A percentile compares a stretch with the other conserved stretches of the same genome.
phyloP scores from a whole-genome alignment of 805 yeast species.

The Wickerhamomyces chaumierensis region DNA sequence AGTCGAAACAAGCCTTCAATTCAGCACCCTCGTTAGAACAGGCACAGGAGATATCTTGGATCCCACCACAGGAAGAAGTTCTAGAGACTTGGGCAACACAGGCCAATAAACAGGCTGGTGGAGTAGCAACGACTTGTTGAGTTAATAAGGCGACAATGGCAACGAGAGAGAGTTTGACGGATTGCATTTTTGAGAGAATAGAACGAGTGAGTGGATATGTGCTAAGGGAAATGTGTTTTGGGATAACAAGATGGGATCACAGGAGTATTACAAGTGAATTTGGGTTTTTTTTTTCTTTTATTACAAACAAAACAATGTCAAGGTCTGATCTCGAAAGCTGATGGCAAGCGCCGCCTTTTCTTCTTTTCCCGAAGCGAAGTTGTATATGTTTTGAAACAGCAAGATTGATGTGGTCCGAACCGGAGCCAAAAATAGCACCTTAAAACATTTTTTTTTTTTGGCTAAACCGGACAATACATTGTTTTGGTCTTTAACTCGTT shows the following conservation, averaged over 20 bases:
- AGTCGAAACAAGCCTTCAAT: constrained; percentile 51
- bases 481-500: too few relatives aligned
- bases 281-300: too few relatives aligned
- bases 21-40: constrained; percentile 45
- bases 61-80: constrained; percentile 38
- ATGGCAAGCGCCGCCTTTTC: not conserved
- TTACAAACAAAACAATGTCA: too few relatives aligned
- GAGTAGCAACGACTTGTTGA: constrained; percentile 37
- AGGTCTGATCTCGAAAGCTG: too few relatives aligned
- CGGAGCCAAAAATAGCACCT: not conserved
- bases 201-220: not conserved
- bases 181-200: constrained; percentile 5
- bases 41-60: constrained; percentile 59
- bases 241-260: too few relatives aligned
- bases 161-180: constrained; percentile 6
- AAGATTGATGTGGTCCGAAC: not conserved
- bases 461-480: too few relatives aligned
- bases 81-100: constrained; percentile 68
- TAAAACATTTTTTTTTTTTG: too few relatives aligned
- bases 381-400: not conserved
- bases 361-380: not conserved
- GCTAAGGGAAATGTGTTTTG: not conserved
- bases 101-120: constrained; percentile 88
- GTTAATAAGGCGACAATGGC: constrained; percentile 12
- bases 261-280: too few relatives aligned